Percentiles rank a stretch among this genome's conserved stretches.
Evolutionary conservation across 768 basidiomycete genomes (phyloP).

Genomic region (Lentinula boryana): DNA sequence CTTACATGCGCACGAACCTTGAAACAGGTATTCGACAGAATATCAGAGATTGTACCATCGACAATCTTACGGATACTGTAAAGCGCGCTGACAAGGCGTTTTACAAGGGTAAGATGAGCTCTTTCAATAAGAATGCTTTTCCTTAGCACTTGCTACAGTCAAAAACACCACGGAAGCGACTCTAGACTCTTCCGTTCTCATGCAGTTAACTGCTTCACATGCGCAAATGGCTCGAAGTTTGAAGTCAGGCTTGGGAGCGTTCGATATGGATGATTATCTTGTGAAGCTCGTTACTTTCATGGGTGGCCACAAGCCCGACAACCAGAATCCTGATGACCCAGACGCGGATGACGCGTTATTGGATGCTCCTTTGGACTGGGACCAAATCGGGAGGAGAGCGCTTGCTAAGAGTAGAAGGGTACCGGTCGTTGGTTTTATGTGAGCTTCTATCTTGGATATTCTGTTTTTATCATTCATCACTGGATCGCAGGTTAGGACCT

Average conservation of each 20-base stretch:
- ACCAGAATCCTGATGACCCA: conserved; percentile 42
- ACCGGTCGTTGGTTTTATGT: conserved; percentile 88
- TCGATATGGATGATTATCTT: conserved; percentile 91
- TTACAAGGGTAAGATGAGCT: conserved; percentile 42
- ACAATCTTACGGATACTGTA: conserved; percentile 50
- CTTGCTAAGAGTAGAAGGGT: conserved; percentile 75
- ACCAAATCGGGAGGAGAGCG: conserved; percentile 78
- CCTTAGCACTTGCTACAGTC: conserved; percentile 33
- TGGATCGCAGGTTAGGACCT: conserved; percentile 76
- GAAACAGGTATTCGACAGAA: conserved; percentile 18
- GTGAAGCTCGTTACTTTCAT: conserved; percentile 67
- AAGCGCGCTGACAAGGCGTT: conserved; percentile 57
- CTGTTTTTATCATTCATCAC: conserved; percentile 11
- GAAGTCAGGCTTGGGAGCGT: conserved; percentile 82
- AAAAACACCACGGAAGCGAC: conserved; percentile 84
- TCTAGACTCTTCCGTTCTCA: conserved; percentile 78
- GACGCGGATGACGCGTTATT: conserved; percentile 32
- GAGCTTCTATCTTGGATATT: conserved; percentile 15
- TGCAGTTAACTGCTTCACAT: conserved; percentile 56
- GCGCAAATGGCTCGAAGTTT: conserved; percentile 87
- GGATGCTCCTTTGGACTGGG: conserved; percentile 64
- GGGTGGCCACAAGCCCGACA: conserved; percentile 59
- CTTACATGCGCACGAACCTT: conserved; percentile 28
- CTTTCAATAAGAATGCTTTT: not conserved
- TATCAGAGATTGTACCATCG: conserved; percentile 49